Conservation (phyloP, 306 rosid species). For the Urtica urens region DNA sequence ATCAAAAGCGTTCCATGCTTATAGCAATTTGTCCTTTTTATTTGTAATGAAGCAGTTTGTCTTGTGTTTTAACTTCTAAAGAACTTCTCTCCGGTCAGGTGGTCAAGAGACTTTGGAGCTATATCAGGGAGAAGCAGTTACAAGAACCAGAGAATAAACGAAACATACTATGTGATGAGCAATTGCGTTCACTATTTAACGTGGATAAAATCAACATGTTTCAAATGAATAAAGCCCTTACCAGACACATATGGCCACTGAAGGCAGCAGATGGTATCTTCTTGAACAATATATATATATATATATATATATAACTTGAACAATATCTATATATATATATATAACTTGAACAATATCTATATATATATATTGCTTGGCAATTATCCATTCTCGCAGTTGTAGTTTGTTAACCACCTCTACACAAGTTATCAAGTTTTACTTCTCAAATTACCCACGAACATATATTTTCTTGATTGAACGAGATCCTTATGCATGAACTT, state of each 20-base stretch:
- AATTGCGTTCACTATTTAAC: conserved; percentile 19
- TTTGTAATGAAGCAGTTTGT: background rate
- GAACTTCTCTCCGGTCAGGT: conserved; percentile 18
- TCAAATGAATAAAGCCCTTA: conserved; percentile 31
- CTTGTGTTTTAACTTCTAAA: background rate
- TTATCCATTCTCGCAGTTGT: too few species aligned
- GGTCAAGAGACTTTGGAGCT: conserved; percentile 30
- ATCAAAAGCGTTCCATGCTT: background rate
- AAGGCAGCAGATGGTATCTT: conserved; percentile 10
- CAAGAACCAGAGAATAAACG: conserved; percentile 28
- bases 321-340: too few species aligned
- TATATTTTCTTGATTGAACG: too few species aligned
- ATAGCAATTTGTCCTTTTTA: background rate
- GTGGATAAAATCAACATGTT: conserved; percentile 27
- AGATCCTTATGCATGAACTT: too few species aligned
- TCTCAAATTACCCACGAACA: too few species aligned
- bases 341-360: too few species aligned
- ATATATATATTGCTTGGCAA: too few species aligned
- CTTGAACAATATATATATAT: background rate
- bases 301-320: too few species aligned
- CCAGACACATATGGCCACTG: conserved; percentile 27
- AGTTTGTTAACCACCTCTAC: too few species aligned
- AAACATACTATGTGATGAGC: conserved; percentile 23
- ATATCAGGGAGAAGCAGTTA: conserved; percentile 23
- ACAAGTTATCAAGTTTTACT: too few species aligned